A percentile compares a stretch with the other conserved stretches of the same genome.
Evolutionary conservation across 371 early-diverging fungal species (phyloP).

Genomic region (Coemansia sp.): DNA sequence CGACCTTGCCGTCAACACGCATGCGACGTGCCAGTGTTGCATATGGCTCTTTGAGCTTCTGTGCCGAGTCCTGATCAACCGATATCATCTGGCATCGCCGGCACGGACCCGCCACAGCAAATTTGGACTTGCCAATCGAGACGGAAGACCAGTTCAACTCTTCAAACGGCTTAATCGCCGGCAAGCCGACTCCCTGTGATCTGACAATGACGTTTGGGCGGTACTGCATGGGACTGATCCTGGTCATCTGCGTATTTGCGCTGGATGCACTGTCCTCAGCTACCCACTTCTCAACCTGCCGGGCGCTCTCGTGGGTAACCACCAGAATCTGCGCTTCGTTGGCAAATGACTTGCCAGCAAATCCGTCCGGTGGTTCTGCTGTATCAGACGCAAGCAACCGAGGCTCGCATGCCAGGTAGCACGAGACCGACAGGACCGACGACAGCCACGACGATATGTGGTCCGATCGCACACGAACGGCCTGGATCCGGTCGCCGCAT

Average conservation of each 20-base stretch:
- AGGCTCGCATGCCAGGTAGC: constrained; percentile 58
- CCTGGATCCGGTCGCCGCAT: constrained; percentile 47
- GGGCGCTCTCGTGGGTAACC: constrained; percentile 57
- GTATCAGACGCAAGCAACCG: constrained; percentile 11
- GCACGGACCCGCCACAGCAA: constrained; percentile 57
- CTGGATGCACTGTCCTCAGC: constrained; percentile 24
- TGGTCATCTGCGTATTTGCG: neutral
- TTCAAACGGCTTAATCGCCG: constrained; percentile 53
- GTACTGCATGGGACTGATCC: constrained; percentile 50
- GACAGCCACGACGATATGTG: constrained; percentile 59
- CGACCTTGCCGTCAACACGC: constrained; percentile 43
- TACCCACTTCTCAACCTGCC: constrained; percentile 54
- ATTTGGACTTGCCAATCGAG: neutral
- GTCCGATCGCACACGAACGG: constrained; percentile 48
- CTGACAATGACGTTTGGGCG: constrained; percentile 62
- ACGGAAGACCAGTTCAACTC: constrained; percentile 58
- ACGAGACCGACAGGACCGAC: constrained; percentile 55
- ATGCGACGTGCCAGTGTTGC: constrained; percentile 49
- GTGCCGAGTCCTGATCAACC: constrained; percentile 59
- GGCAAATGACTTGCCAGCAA: constrained; percentile 52
- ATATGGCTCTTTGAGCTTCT: constrained; percentile 58
- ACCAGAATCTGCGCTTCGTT: constrained; percentile 67
- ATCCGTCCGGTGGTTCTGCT: constrained; percentile 4
- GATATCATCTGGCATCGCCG: constrained; percentile 68
- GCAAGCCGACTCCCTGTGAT: neutral